Conservation (phyloP, 2,329 filamentous ascomycete species). For the Polytolypa hystricis region DNA sequence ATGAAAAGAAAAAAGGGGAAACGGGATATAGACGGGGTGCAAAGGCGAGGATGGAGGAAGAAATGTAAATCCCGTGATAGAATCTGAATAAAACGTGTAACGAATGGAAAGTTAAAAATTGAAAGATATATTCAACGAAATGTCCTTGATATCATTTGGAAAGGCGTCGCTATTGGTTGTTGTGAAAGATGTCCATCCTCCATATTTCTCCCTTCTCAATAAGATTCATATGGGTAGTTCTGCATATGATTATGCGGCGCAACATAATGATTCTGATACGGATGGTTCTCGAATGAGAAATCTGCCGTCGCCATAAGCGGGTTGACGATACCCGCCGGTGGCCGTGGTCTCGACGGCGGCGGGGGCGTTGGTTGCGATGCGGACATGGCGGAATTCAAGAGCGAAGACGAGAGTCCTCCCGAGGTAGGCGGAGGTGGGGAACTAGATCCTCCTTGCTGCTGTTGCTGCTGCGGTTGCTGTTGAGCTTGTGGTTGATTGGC, state of each 20-base stretch:
- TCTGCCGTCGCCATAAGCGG: constrained; percentile 61
- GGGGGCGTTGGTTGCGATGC: constrained; percentile 17
- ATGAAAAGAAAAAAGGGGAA: too few relatives aligned
- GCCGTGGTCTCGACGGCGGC: constrained; percentile 22
- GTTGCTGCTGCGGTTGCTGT: constrained; percentile 24
- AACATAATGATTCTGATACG: constrained; percentile 71
- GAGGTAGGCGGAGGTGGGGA: constrained; percentile 7
- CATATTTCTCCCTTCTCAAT: too few relatives aligned
- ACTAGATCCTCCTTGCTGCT: constrained; percentile 14
- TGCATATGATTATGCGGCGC: constrained; percentile 47
- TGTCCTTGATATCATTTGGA: too few relatives aligned
- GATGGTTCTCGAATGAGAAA: constrained; percentile 66
- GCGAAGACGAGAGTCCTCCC: constrained; percentile 7
- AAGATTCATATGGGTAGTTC: constrained; percentile 17
- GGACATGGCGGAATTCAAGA: constrained; percentile 15
- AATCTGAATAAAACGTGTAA: too few relatives aligned
- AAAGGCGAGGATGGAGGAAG: too few relatives aligned
- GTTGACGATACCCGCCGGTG: constrained; percentile 48
- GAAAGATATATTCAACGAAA: too few relatives aligned
- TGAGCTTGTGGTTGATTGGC: constrained; percentile 25
- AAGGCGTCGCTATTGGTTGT: too few relatives aligned
- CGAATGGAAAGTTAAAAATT: too few relatives aligned
- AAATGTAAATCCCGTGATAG: too few relatives aligned
- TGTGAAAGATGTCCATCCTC: too few relatives aligned
- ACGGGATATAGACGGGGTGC: too few relatives aligned